These are phyloP conservation scores for Neospora caninum DNA, from an alignment of 169 alveolate genomes.

Conservation along the genomic window DNA sequence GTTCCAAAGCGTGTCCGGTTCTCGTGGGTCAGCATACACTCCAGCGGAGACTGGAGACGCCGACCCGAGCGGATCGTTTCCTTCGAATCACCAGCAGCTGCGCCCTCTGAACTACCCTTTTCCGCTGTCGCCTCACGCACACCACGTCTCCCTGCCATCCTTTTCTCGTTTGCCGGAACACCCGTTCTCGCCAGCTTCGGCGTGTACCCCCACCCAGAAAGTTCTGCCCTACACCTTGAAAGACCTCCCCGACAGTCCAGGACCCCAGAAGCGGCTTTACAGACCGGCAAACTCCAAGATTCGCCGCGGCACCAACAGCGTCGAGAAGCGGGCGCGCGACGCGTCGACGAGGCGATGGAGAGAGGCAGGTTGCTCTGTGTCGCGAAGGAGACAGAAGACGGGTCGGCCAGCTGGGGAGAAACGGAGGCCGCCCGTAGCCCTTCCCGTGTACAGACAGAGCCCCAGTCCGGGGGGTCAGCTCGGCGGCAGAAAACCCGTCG, in stretches of 20 bases:
- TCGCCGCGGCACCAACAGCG: neutral
- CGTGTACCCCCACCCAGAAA: neutral
- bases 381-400: neutral
- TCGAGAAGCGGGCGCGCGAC: neutral
- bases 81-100: neutral
- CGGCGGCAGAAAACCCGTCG: too few relatives aligned
- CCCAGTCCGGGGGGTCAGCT: neutral
- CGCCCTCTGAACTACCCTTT: neutral
- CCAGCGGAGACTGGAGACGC: neutral
- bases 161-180: conserved; percentile 1
- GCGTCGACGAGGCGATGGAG: neutral
- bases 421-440: neutral
- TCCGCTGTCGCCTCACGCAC: neutral
- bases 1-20: neutral
- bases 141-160: neutral
- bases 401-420: neutral
- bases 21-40: neutral
- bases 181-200: neutral
- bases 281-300: conserved; percentile 53
- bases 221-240: neutral
- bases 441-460: neutral
- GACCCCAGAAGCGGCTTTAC: conserved; percentile 56
- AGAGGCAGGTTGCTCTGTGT: neutral
- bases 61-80: neutral
- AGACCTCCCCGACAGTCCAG: conserved; percentile 47